Conservation (phyloP, 495 filamentous ascomycete species). For the Penicillium soppii region DNA sequence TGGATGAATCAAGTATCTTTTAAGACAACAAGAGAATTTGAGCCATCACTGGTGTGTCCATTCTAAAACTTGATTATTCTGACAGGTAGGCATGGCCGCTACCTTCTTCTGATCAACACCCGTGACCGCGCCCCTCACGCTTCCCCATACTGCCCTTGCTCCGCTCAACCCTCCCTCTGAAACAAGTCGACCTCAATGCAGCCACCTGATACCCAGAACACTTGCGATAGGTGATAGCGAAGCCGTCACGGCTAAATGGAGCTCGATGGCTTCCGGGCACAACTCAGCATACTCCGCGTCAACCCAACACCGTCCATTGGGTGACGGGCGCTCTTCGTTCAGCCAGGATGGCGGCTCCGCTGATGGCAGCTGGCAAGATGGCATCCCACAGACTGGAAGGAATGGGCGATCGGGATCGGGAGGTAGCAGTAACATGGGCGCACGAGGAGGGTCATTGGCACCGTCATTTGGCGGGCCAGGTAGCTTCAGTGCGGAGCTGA, state of each 20-base stretch:
- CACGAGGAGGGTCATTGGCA: conserved; percentile 43
- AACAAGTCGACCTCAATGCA: conserved; percentile 34
- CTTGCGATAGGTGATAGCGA: conserved; percentile 41
- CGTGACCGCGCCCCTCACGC: conserved; percentile 29
- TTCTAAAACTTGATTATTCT: background rate
- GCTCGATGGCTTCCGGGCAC: conserved; percentile 50
- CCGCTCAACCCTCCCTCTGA: conserved; percentile 18
- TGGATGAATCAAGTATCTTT: conserved; percentile 18
- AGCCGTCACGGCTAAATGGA: conserved; percentile 45
- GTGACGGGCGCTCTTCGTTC: conserved; percentile 53
- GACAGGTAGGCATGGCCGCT: conserved; percentile 16
- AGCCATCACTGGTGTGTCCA: conserved; percentile 11
- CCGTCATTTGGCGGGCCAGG: conserved; percentile 61
- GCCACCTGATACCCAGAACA: conserved; percentile 22
- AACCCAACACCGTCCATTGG: conserved; percentile 63
- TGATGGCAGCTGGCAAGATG: conserved; percentile 50
- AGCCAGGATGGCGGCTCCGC: conserved; percentile 55
- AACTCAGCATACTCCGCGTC: conserved; percentile 59
- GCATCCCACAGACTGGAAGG: conserved; percentile 35
- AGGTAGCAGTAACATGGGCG: conserved; percentile 58
- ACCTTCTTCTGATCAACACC: conserved; percentile 19
- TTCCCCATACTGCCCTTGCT: conserved; percentile 30
- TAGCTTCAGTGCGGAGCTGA: conserved; percentile 89
- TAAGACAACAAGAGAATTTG: conserved; percentile 17
- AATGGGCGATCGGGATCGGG: conserved; percentile 58